Evolutionary conservation across 257 asterid genomes (phyloP).

Genomic region (Solanum piurae): DNA sequence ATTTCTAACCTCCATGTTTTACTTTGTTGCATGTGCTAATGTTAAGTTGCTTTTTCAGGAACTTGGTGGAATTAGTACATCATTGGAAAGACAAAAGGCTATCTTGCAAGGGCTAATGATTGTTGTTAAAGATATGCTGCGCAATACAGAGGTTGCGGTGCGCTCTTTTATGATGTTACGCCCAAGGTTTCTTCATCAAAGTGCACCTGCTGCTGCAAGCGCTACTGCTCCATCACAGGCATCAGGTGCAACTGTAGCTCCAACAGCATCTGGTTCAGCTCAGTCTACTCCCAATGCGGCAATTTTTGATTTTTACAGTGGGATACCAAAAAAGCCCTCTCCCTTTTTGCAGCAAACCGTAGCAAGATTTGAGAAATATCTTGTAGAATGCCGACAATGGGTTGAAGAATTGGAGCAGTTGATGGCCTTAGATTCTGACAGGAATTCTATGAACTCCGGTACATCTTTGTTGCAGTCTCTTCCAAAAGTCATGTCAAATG

Average conservation of each 20-base stretch:
- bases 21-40: not conserved
- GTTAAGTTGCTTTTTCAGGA: conserved; percentile 37
- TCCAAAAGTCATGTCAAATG: conserved; percentile 88
- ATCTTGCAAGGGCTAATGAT: conserved; percentile 71
- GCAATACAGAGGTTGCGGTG: conserved; percentile 82
- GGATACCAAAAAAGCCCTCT: conserved; percentile 86
- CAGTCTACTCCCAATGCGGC: conserved; percentile 50
- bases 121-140: conserved; percentile 73
- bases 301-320: conserved; percentile 77
- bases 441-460: conserved; percentile 35
- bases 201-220: conserved; percentile 34
- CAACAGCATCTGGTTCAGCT: conserved; percentile 46
- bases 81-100: conserved; percentile 82
- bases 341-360: conserved; percentile 84
- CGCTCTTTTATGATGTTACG: conserved; percentile 89
- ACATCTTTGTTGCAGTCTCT: conserved; percentile 80
- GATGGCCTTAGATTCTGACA: conserved; percentile 54
- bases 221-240: conserved; percentile 51
- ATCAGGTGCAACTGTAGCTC: conserved; percentile 44
- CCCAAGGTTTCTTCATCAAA: conserved; percentile 77
- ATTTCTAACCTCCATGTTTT: not conserved
- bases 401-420: conserved; percentile 90
- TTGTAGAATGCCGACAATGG: conserved; percentile 83
- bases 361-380: conserved; percentile 84
- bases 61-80: conserved; percentile 74